These are phyloP conservation scores for Aspergillus pseudoglaucus DNA, from an alignment of 2,329 filamentous ascomycete genomes.

Conservation along the genomic window DNA sequence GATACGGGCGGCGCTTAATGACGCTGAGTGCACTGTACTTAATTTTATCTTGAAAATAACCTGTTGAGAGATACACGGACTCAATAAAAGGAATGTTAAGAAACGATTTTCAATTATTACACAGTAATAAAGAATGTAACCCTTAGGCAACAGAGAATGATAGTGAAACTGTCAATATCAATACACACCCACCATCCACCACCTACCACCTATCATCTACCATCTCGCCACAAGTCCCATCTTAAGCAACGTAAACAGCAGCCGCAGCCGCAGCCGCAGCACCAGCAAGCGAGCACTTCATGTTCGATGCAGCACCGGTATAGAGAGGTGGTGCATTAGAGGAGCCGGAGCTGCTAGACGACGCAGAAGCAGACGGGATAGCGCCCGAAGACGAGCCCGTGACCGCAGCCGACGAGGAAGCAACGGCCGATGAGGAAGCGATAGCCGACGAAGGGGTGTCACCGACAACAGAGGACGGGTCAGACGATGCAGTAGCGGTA, in stretches of 20 bases:
- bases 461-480: background rate
- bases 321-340: constrained; percentile 15
- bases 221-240: background rate
- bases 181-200: background rate
- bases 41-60: too few species aligned
- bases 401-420: background rate
- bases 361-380: constrained; percentile 6
- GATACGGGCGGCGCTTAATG: too few species aligned
- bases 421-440: background rate
- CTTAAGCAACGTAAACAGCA: constrained; percentile 7
- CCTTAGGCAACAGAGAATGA: too few species aligned
- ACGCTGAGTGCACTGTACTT: too few species aligned
- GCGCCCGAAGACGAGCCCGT: constrained; percentile 5
- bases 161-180: background rate
- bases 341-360: constrained; percentile 8
- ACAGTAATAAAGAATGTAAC: too few species aligned
- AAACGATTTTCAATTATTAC: too few species aligned
- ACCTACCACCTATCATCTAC: background rate
- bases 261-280: constrained; percentile 19
- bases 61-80: too few species aligned
- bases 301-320: constrained; percentile 18
- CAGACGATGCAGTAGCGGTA: background rate
- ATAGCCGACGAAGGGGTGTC: background rate
- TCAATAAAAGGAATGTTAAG: too few species aligned
- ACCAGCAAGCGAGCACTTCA: constrained; percentile 21